phyloP scores from a whole-genome alignment of 2,329 filamentous ascomycete genomes.

The Clonostachys chloroleuca region DNA sequence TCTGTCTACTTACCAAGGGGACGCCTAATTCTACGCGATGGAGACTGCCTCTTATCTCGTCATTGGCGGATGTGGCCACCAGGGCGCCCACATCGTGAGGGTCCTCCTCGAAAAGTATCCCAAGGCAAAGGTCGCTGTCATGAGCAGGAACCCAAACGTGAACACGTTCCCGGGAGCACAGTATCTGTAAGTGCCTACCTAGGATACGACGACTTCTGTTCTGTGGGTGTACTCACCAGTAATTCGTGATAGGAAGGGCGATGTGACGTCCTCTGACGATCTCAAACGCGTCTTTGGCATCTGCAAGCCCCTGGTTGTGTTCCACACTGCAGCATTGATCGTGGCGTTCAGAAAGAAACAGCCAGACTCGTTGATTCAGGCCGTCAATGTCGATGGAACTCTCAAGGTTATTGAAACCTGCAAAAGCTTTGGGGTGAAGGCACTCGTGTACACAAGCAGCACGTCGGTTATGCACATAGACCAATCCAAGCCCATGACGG shows the following conservation, averaged over 20 bases:
- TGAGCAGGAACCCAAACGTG: constrained; percentile 42
- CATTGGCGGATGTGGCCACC: constrained; percentile 79
- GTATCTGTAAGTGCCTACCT: too few relatives aligned
- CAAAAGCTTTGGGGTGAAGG: constrained; percentile 66
- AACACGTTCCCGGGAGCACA: too few relatives aligned
- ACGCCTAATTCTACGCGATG: too few relatives aligned
- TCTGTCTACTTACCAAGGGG: too few relatives aligned
- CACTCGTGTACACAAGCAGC: constrained; percentile 79
- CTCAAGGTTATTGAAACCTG: constrained; percentile 72
- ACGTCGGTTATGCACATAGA: too few relatives aligned
- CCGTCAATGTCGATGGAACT: constrained; percentile 85
- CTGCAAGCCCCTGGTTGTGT: constrained; percentile 73
- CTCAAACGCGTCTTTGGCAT: constrained; percentile 60
- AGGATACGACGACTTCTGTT: too few relatives aligned
- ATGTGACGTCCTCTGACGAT: constrained; percentile 65
- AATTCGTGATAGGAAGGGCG: constrained; percentile 33
- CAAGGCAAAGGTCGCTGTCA: constrained; percentile 56
- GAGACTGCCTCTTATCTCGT: constrained; percentile 38
- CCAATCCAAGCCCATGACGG: too few relatives aligned
- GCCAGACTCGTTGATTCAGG: constrained; percentile 62
- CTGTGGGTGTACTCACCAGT: too few relatives aligned
- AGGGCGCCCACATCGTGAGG: constrained; percentile 78
- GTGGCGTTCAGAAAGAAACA: constrained; percentile 47
- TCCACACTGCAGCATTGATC: constrained; percentile 80
- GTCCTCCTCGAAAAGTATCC: constrained; percentile 52